phyloP scores from a whole-genome alignment of 495 filamentous ascomycete species.

The Aspergillus diversus region DNA sequence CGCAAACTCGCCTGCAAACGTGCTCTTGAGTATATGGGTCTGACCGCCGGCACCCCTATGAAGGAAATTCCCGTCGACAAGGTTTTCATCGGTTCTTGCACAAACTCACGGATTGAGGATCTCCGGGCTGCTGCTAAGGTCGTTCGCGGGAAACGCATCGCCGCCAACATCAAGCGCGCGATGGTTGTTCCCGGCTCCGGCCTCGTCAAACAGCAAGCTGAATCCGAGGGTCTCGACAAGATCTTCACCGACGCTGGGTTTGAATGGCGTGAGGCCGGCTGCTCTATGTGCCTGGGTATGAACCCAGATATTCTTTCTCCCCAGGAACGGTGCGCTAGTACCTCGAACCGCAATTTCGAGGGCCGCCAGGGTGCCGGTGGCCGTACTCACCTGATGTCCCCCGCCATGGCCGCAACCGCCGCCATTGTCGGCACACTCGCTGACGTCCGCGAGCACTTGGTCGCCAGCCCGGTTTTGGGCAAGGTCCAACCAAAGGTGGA shows the following conservation, averaged over 20 bases:
- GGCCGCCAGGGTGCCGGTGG: constrained; percentile 93
- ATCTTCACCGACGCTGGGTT: constrained; percentile 92
- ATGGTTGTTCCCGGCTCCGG: constrained; percentile 97
- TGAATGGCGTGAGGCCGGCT: constrained; percentile 97
- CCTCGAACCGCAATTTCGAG: constrained; percentile 97
- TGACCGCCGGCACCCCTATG: constrained; percentile 82
- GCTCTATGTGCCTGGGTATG: constrained; percentile 99
- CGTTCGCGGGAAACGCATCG: constrained; percentile 83
- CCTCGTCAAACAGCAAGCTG: constrained; percentile 90
- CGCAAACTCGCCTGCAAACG: constrained; percentile 79
- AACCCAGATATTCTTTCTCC: constrained; percentile 98
- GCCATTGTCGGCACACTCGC: constrained; percentile 88
- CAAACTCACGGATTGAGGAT: constrained; percentile 96
- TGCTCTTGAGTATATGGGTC: constrained; percentile 95
- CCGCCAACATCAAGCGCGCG: constrained; percentile 84
- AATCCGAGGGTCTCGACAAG: constrained; percentile 88
- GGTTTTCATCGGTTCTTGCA: constrained; percentile 98
- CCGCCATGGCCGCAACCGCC: constrained; percentile 92
- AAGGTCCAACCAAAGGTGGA: constrained; percentile 58
- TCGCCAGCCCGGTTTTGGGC: constrained; percentile 58
- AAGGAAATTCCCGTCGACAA: constrained; percentile 91
- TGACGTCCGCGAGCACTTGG: constrained; percentile 81
- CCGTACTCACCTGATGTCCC: constrained; percentile 95
- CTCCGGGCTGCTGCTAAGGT: constrained; percentile 84
- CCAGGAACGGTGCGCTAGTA: constrained; percentile 90